Conservation (phyloP, 306 rosid species). For the Lathyrus tuberosus region DNA sequence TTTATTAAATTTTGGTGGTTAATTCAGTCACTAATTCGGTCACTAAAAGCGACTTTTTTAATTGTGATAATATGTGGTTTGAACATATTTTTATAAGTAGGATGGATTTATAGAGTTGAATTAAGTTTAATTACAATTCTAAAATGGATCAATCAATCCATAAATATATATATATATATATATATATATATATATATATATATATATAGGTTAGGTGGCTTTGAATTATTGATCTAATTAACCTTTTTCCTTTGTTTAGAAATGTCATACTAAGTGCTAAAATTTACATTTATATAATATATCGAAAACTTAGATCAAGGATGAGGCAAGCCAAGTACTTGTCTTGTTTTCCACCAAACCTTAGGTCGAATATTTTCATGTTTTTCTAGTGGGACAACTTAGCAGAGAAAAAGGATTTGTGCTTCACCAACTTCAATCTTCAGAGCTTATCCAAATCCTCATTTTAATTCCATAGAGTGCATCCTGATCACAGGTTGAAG, state of each 20-base stretch:
- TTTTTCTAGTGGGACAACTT: constrained; percentile 37
- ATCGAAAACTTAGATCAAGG: not conserved
- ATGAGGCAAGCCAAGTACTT: constrained; percentile 38
- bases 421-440: constrained; percentile 80
- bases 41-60: no score
- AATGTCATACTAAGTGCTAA: constrained; percentile 9
- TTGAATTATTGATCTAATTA: constrained; percentile 20
- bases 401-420: constrained; percentile 54
- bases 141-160: no score
- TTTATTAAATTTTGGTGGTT: no score
- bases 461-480: constrained; percentile 18
- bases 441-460: constrained; percentile 66
- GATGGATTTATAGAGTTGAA: no score
- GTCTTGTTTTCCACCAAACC: constrained; percentile 59
- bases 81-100: no score
- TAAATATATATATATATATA: no score
- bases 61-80: no score
- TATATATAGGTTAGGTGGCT: constrained; percentile 29
- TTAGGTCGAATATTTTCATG: constrained; percentile 33
- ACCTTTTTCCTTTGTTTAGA: not conserved
- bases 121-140: no score
- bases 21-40: no score
- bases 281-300: constrained; percentile 3
- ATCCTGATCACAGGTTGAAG: constrained; percentile 25
- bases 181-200: no score